These are phyloP conservation scores for Sapria himalayana DNA, from an alignment of 345 rosid genomes.

Conservation along the genomic window DNA sequence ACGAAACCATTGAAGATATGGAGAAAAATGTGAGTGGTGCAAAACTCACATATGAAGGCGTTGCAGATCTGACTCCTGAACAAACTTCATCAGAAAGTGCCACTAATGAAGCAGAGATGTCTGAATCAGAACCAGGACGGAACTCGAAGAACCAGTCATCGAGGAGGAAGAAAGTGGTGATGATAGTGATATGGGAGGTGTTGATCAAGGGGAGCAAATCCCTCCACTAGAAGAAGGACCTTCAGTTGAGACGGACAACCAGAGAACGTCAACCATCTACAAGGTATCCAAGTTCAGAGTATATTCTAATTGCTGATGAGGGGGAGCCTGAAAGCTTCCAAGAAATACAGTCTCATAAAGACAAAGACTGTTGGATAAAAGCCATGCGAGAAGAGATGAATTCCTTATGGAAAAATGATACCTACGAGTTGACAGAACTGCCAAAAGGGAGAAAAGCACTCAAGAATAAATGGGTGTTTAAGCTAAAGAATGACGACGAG, in stretches of 20 bases:
- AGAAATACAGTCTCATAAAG: neutral
- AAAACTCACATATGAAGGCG: no score
- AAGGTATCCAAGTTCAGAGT: neutral
- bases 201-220: no score
- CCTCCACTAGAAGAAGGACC: no score
- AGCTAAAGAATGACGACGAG: slow-evolving; percentile 5
- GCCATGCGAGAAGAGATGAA: neutral
- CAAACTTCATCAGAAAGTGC: no score
- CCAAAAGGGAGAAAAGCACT: neutral
- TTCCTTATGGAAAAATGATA: neutral
- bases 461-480: neutral
- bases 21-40: neutral
- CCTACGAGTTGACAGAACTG: neutral
- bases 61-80: no score
- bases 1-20: neutral
- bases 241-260: neutral
- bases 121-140: no score
- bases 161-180: no score
- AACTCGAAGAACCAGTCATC: no score
- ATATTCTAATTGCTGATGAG: neutral
- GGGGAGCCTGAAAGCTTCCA: neutral
- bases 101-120: no score
- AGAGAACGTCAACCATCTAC: neutral
- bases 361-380: neutral
- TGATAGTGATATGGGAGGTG: no score